Evolutionary conservation across 2,329 filamentous ascomycete genomes (phyloP).

Genomic region (Pseudogymnoascus sp.): DNA sequence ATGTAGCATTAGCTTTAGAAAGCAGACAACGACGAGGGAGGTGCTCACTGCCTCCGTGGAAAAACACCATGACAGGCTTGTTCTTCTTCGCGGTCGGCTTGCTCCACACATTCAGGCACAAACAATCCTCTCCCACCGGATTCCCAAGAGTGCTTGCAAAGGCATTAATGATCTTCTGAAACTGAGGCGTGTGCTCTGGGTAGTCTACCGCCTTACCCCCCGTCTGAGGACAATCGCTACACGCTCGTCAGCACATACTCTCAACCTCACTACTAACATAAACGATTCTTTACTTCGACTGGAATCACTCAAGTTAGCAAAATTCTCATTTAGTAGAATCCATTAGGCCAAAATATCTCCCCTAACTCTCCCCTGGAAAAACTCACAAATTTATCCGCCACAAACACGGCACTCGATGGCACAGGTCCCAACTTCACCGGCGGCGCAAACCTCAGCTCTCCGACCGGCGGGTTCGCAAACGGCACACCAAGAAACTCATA

Average conservation of each 20-base stretch:
- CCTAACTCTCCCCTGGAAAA: not conserved
- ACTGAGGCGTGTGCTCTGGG: constrained; percentile 1
- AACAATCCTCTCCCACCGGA: constrained; percentile 11
- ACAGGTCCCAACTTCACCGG: not conserved
- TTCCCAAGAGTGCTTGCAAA: not conserved
- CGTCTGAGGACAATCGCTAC: not conserved
- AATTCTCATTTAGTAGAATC: not conserved
- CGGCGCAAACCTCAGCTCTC: not conserved
- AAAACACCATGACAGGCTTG: constrained; percentile 1
- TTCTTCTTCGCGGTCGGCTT: not conserved
- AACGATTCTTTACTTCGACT: not conserved
- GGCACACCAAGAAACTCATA: constrained; percentile 11
- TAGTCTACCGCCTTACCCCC: not conserved
- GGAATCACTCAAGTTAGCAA: not conserved
- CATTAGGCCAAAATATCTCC: not conserved
- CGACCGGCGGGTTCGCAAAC: not conserved
- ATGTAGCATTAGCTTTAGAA: not conserved
- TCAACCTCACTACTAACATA: not conserved
- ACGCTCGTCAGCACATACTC: not conserved
- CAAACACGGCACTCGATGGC: not conserved
- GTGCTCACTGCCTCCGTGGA: not conserved
- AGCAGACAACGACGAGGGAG: not conserved
- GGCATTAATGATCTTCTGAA: not conserved
- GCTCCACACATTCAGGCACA: constrained; percentile 9
- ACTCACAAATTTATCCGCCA: not conserved